Conservation (phyloP, 2,329 filamentous ascomycete species). For the Stemphylium vesicarium region DNA sequence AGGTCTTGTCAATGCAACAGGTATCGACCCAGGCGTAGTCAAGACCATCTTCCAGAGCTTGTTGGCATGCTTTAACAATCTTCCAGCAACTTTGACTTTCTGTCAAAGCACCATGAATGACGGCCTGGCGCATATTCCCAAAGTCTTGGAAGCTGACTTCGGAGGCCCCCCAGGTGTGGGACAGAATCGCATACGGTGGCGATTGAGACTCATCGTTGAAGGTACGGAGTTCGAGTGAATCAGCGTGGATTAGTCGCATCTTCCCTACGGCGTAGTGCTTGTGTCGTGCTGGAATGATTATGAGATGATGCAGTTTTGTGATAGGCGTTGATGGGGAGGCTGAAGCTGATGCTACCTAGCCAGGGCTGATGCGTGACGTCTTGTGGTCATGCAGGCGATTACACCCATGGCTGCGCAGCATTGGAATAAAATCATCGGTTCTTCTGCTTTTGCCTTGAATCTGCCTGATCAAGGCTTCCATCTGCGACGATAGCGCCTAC, state of each 20-base stretch:
- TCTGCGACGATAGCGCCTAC: no score
- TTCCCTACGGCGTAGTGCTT: not conserved
- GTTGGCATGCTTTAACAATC: constrained; percentile 8
- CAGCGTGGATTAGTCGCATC: constrained; percentile 21
- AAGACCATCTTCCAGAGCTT: constrained; percentile 11
- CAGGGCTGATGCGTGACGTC: no score
- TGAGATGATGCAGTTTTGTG: not conserved
- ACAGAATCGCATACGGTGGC: constrained; percentile 28
- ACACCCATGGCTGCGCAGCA: no score
- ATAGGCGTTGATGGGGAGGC: not conserved
- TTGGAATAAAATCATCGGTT: no score
- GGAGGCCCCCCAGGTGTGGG: constrained; percentile 20
- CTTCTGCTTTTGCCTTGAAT: no score
- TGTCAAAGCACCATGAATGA: not conserved
- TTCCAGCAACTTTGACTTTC: constrained; percentile 1
- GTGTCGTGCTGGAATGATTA: not conserved
- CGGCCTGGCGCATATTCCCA: not conserved
- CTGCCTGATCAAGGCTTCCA: no score
- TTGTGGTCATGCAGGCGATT: no score
- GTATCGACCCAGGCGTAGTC: constrained; percentile 25
- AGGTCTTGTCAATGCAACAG: constrained; percentile 14
- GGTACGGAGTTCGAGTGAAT: constrained; percentile 4
- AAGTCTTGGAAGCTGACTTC: constrained; percentile 26
- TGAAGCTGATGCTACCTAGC: not conserved
- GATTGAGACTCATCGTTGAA: constrained; percentile 15